phyloP scores from a whole-genome alignment of 1,139 yeast species.

The Arxiozyma heterogenica region DNA sequence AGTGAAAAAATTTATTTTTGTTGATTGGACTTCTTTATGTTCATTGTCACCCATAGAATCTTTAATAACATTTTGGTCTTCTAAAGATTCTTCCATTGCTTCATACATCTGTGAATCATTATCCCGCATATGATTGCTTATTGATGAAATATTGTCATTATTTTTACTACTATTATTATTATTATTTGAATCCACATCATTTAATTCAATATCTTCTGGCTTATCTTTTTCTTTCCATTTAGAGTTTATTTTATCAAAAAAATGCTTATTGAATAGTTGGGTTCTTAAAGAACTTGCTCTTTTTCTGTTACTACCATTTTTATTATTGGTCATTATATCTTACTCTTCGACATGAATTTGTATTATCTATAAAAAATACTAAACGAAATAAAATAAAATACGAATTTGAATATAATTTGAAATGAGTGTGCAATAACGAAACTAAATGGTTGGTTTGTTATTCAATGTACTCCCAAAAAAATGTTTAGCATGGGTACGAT shows the following conservation, averaged over 20 bases:
- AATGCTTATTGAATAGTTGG: conserved; percentile 54
- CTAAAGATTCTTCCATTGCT: conserved; percentile 19
- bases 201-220: not conserved
- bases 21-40: conserved; percentile 6
- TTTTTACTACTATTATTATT: not conserved
- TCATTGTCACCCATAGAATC: conserved; percentile 11
- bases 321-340: not conserved
- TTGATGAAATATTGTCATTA: not conserved
- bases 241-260: conserved; percentile 20
- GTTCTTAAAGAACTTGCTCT: conserved; percentile 70
- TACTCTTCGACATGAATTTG: not conserved
- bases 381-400: too few species aligned
- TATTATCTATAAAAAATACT: not conserved
- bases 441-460: too few species aligned
- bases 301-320: conserved; percentile 35
- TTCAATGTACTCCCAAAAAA: too few species aligned
- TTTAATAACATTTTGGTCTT: conserved; percentile 10
- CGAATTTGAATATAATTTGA: too few species aligned
- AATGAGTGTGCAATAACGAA: not conserved
- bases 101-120: not conserved
- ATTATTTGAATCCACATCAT: not conserved
- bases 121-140: not conserved
- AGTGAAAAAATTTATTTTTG: conserved; percentile 15
- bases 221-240: conserved; percentile 3
- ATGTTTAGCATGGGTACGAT: too few species aligned